phyloP scores from a whole-genome alignment of 2,329 filamentous ascomycete genomes.

The Colletotrichum viniferum region DNA sequence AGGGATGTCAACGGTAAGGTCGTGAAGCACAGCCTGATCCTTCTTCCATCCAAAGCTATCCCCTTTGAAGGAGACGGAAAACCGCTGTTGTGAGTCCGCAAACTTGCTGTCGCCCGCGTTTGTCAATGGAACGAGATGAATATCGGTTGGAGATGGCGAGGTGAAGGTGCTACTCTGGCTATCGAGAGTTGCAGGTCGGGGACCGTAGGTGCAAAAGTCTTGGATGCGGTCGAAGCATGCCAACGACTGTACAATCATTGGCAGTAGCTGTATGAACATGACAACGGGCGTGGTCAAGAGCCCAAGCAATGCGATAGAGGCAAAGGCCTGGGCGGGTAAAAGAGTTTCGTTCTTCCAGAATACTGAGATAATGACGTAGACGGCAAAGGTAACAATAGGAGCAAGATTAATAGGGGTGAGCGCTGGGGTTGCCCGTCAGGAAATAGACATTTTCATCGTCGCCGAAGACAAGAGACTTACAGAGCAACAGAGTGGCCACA shows the following conservation, averaged over 20 bases:
- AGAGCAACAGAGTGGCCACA: constrained; percentile 24
- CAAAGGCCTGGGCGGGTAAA: constrained; percentile 25
- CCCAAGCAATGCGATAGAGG: constrained; percentile 23
- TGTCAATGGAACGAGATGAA: neutral
- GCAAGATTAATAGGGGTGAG: constrained; percentile 24
- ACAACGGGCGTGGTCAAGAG: constrained; percentile 25
- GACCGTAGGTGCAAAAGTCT: constrained; percentile 20
- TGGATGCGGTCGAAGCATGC: constrained; percentile 27
- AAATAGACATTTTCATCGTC: no score
- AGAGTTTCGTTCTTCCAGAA: constrained; percentile 27
- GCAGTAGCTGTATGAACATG: constrained; percentile 26
- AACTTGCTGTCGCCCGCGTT: neutral
- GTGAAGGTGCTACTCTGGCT: neutral
- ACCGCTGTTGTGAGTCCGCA: neutral
- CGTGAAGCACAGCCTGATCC: neutral
- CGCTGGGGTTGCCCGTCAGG: constrained; percentile 6
- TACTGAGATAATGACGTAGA: constrained; percentile 29
- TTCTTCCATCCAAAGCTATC: constrained; percentile 2
- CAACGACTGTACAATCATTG: constrained; percentile 20
- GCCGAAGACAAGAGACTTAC: constrained; percentile 3
- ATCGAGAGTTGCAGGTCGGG: neutral
- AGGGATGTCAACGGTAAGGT: neutral
- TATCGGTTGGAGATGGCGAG: neutral
- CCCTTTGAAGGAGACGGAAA: neutral
- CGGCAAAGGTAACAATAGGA: constrained; percentile 27